Evolutionary conservation across 148 eudicot species (phyloP).

Genomic region (Hydrangea macrophylla): DNA sequence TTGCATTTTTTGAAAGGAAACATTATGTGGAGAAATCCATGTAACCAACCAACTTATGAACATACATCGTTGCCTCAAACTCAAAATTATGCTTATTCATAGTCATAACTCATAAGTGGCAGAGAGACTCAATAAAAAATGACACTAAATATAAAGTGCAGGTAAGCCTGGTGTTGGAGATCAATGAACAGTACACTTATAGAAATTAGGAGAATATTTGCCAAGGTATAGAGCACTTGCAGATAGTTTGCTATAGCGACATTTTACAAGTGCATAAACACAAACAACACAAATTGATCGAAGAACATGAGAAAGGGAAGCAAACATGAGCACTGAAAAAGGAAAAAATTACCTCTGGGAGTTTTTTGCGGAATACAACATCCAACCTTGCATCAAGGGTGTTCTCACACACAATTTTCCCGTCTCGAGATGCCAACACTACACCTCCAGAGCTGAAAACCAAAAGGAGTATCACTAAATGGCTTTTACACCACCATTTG

Average conservation of each 20-base stretch:
- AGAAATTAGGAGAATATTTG: too few relatives aligned
- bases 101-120: too few relatives aligned
- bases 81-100: background rate
- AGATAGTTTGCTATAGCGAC: too few relatives aligned
- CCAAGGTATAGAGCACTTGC: too few relatives aligned
- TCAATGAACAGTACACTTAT: too few relatives aligned
- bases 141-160: background rate
- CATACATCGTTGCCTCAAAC: background rate
- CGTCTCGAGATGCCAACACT: constrained; percentile 95
- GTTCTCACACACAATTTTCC: constrained; percentile 92
- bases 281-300: too few relatives aligned
- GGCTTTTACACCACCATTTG: background rate
- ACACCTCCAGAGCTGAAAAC: constrained; percentile 85
- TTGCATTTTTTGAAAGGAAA: background rate
- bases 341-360: constrained; percentile 66
- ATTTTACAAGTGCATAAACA: too few relatives aligned
- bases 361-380: constrained; percentile 83
- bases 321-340: background rate
- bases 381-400: constrained; percentile 95
- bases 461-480: constrained; percentile 2
- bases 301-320: background rate
- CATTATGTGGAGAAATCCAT: background rate
- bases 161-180: too few relatives aligned
- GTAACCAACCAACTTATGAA: background rate
- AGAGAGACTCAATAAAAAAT: background rate